Evolutionary conservation across 2,329 filamentous ascomycete genomes (phyloP).

Genomic region (Fusarium stilboides): DNA sequence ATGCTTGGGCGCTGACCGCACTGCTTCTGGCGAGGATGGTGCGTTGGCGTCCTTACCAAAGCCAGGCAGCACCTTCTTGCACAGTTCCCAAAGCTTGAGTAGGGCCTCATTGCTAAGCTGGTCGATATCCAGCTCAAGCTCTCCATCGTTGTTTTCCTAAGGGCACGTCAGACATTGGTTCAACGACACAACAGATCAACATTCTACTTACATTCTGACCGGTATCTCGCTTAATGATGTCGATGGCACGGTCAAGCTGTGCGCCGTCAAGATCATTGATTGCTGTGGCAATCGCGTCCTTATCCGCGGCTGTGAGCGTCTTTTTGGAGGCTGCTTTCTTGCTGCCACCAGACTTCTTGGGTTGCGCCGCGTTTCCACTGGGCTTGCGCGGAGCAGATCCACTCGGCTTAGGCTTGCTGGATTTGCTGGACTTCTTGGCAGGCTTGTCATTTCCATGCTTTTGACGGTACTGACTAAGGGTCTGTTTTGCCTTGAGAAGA

Average conservation of each 20-base stretch:
- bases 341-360: slow-evolving; percentile 56
- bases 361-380: slow-evolving; percentile 50
- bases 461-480: slow-evolving; percentile 67
- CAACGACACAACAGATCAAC: background rate
- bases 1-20: slow-evolving; percentile 52
- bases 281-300: slow-evolving; percentile 89
- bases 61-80: slow-evolving; percentile 60
- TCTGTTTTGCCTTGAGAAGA: slow-evolving; percentile 79
- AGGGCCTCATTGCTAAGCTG: slow-evolving; percentile 70
- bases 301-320: slow-evolving; percentile 82
- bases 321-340: slow-evolving; percentile 64
- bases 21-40: slow-evolving; percentile 52
- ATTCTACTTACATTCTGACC: slow-evolving; percentile 77
- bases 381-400: slow-evolving; percentile 61
- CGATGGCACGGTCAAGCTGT: slow-evolving; percentile 85
- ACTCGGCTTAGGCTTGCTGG: slow-evolving; percentile 68
- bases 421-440: slow-evolving; percentile 67
- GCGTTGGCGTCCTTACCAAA: slow-evolving; percentile 56
- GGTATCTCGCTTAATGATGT: slow-evolving; percentile 91
- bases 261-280: slow-evolving; percentile 84
- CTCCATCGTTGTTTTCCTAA: slow-evolving; percentile 72
- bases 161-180: slow-evolving; percentile 18
- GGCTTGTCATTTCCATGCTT: slow-evolving; percentile 69
- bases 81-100: slow-evolving; percentile 65
- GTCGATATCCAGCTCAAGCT: slow-evolving; percentile 73